Evolutionary conservation across 2,329 filamentous ascomycete species (phyloP).

Genomic region (Bipolaris cookei): DNA sequence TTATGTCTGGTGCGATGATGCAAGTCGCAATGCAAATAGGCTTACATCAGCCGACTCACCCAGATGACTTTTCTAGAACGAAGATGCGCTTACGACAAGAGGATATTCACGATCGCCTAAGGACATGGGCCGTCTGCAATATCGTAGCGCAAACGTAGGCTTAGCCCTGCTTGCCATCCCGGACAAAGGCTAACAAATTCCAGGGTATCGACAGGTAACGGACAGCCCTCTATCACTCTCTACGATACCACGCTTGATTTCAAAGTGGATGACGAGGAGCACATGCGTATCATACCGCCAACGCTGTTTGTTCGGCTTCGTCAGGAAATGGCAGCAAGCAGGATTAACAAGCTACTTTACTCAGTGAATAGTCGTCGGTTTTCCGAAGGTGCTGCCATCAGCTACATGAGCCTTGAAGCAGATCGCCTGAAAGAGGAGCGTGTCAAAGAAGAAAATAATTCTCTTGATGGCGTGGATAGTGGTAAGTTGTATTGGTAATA

Average conservation of each 20-base stretch:
- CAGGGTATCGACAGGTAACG: constrained; percentile 80
- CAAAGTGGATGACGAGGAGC: constrained; percentile 45
- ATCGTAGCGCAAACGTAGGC: constrained; percentile 75
- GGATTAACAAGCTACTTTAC: constrained; percentile 48
- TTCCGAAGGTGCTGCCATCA: constrained; percentile 38
- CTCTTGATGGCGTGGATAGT: constrained; percentile 44
- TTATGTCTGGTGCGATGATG: constrained; percentile 83
- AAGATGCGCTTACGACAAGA: constrained; percentile 77
- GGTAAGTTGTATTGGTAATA: constrained; percentile 26
- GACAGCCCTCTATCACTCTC: constrained; percentile 77
- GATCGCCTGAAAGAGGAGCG: constrained; percentile 47
- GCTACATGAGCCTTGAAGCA: constrained; percentile 46
- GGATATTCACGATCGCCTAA: constrained; percentile 77
- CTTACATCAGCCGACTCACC: constrained; percentile 79
- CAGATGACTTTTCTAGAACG: constrained; percentile 80
- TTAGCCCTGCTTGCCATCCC: neutral
- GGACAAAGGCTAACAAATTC: constrained; percentile 20
- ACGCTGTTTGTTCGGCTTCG: constrained; percentile 47
- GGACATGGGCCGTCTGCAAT: constrained; percentile 85
- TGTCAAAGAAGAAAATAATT: constrained; percentile 23
- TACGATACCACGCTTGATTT: constrained; percentile 73
- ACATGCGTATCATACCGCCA: constrained; percentile 47
- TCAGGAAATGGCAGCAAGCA: constrained; percentile 49
- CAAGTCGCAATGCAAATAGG: constrained; percentile 85
- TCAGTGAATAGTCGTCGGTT: constrained; percentile 43